phyloP scores from a whole-genome alignment of 176 grass and related monocot genomes.

The Oropetium thomaeum region DNA sequence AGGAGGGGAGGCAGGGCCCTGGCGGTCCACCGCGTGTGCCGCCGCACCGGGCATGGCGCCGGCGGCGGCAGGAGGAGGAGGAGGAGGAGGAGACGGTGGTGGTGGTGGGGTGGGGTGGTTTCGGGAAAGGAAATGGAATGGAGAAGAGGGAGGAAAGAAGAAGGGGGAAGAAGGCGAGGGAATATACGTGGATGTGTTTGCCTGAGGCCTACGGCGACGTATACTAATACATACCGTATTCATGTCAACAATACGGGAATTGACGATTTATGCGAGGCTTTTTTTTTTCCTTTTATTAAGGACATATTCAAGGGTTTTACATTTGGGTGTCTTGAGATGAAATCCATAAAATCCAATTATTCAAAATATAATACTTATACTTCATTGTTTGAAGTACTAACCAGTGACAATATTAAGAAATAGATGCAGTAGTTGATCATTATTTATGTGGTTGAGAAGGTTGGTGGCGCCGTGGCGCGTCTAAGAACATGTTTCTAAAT shows the following conservation, averaged over 20 bases:
- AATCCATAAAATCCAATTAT: no score
- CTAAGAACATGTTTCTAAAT: no score
- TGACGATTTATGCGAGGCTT: neutral
- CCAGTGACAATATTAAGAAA: no score
- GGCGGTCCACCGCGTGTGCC: conserved; percentile 48
- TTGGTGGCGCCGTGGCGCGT: no score
- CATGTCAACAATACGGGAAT: neutral
- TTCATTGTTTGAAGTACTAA: no score
- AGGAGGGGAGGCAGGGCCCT: neutral
- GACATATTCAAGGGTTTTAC: no score
- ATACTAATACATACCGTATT: neutral
- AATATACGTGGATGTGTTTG: conserved; percentile 34
- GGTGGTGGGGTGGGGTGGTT: conserved; percentile 32
- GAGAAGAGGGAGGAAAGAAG: neutral
- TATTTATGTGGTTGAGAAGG: no score
- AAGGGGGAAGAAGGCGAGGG: conserved; percentile 6
- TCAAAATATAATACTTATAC: no score
- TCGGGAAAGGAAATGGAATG: conserved; percentile 9
- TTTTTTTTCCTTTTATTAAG: no score
- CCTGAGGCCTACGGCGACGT: conserved; percentile 17
- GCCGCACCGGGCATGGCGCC: conserved; percentile 57
- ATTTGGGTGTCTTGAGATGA: no score
- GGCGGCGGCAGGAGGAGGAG: conserved; percentile 22
- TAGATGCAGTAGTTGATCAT: no score
- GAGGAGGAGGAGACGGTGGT: neutral